Evolutionary conservation across 139 green algal species (phyloP), one percentile per base, ranked within the genome.

Genomic region (Coelastrella sp.): DNA sequence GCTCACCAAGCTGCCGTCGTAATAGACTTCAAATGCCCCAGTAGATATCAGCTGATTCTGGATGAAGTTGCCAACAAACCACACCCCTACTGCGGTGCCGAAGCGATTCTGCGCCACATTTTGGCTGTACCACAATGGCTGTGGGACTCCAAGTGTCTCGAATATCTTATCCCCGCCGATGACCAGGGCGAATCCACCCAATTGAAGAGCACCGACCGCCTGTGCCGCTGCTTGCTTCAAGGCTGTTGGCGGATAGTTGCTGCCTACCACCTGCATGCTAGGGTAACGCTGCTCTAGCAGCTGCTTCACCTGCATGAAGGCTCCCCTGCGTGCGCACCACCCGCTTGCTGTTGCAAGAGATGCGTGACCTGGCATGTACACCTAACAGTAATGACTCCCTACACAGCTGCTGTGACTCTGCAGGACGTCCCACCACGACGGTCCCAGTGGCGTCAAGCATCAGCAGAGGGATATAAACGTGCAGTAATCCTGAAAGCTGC

Each of bases 21-120:
- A 95, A 68, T 90, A 97, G 3, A 97, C 87, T 90, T 98, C 96
- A 74, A 98, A 98, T 0, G 96, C 96, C 1, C 95, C 95, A 0
- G 95, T 97, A n/a, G 83, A 87, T 7, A 78, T 87, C 65, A 97
- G 91, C 32, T 32, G 47, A 85, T 94, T 96, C 19, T 92, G 66
- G 5, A 96, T n/a, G 66, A 92, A 91, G 87, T 97, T 98, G 57
- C 96, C 96, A 16, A 96, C 71, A 20, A 97, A 93, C 91, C 92
- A 96, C 61, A 93, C 87, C 54, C 88, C 92, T 22, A 94, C 85
- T 5, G 20, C 87, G 0, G 59, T 66, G 56, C 86, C 89, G 64
- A 95, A 88, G 11, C 84, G 78, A 76, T 94, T 95, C 22, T 74
- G 4, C 16, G 64, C 71, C 56, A 95, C 54, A 16, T 81, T 74